These are phyloP conservation scores for Arxiozyma bovina DNA, from an alignment of 1,139 yeast genomes.

Conservation along the genomic window DNA sequence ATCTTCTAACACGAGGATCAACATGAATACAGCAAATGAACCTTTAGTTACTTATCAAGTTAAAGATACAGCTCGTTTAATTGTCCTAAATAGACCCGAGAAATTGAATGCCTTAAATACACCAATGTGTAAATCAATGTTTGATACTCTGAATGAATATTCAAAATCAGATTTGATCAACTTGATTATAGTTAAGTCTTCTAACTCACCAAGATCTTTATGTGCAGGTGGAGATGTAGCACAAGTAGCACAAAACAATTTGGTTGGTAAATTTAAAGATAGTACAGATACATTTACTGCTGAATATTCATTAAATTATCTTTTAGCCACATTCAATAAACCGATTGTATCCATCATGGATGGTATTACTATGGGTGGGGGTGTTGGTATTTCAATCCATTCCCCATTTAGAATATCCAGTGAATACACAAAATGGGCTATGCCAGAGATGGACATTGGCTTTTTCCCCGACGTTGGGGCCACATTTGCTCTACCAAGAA, in stretches of 20 bases:
- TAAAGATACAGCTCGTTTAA: slow-evolving; percentile 51
- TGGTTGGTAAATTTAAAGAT: slow-evolving; percentile 36
- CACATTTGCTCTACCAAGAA: slow-evolving; percentile 74
- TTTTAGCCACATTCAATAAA: slow-evolving; percentile 71
- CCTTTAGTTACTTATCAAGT: slow-evolving; percentile 16
- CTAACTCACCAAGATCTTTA: slow-evolving; percentile 37
- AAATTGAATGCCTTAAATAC: slow-evolving; percentile 80
- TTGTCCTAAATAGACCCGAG: slow-evolving; percentile 69
- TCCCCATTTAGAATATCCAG: slow-evolving; percentile 92
- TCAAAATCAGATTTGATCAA: slow-evolving; percentile 59
- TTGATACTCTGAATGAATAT: slow-evolving; percentile 70
- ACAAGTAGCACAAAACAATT: slow-evolving; percentile 50
- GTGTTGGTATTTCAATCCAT: slow-evolving; percentile 86
- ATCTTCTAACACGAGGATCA: neutral
- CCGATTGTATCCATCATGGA: slow-evolving; percentile 80
- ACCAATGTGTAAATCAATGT: slow-evolving; percentile 67
- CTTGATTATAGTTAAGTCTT: slow-evolving; percentile 61
- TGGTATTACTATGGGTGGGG: slow-evolving; percentile 98
- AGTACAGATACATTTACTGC: slow-evolving; percentile 62
- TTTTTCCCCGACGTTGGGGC: slow-evolving; percentile 96
- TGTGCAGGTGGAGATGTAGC: slow-evolving; percentile 97
- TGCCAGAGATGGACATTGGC: slow-evolving; percentile 98
- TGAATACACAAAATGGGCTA: slow-evolving; percentile 82
- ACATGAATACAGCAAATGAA: slow-evolving; percentile 3
- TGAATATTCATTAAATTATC: slow-evolving; percentile 76